Conservation (phyloP, 345 rosid species). For the Populus simonii region DNA sequence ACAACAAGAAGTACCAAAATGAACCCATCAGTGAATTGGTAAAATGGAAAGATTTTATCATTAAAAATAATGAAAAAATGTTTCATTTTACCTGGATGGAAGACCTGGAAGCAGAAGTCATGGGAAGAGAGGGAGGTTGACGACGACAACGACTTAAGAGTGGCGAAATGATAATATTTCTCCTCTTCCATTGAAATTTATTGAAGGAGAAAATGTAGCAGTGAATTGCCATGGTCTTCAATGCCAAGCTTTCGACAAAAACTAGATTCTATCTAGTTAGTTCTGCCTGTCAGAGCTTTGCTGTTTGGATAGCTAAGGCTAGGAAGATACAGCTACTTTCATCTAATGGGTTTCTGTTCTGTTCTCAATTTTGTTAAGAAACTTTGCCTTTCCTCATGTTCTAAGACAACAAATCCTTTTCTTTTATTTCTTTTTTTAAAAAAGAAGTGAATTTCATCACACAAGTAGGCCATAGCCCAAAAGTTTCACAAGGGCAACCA, state of each 20-base stretch:
- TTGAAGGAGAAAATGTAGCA: slow-evolving; percentile 20
- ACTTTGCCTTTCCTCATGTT: neutral
- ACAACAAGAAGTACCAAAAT: no score
- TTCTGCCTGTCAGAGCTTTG: neutral
- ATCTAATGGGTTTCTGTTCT: neutral
- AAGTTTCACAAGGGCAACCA: no score
- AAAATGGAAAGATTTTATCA: no score
- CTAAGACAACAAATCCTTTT: no score
- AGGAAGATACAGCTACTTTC: neutral
- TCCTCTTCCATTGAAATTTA: slow-evolving; percentile 15
- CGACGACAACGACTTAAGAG: slow-evolving; percentile 6
- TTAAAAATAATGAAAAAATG: neutral
- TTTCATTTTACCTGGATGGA: slow-evolving; percentile 41
- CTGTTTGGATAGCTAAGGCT: neutral
- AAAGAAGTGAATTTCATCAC: no score
- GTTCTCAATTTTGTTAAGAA: neutral
- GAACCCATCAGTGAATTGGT: no score
- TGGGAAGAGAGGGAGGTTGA: slow-evolving; percentile 32
- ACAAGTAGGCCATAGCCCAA: no score
- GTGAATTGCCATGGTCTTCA: slow-evolving; percentile 26
- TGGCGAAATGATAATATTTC: slow-evolving; percentile 27
- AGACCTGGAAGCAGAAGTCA: slow-evolving; percentile 70
- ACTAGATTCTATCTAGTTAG: neutral
- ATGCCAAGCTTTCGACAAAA: neutral
- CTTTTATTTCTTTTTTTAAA: no score